phyloP scores from a whole-genome alignment of 140 eudicot genomes.

The Senecio squalidus region DNA sequence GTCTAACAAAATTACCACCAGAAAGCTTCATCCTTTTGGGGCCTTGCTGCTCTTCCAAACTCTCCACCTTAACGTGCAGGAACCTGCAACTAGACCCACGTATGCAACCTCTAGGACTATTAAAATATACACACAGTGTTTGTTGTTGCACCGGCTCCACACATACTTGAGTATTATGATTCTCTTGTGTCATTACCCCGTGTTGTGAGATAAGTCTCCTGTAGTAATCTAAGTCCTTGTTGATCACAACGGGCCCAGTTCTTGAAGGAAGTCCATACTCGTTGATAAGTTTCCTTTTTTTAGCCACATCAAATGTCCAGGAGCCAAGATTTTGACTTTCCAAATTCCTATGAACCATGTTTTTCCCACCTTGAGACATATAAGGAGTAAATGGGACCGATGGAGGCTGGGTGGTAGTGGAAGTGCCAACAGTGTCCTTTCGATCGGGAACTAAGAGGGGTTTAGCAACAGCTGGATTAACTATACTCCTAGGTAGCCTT shows the following conservation, averaged over 20 bases:
- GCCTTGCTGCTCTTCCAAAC: slow-evolving; percentile 6
- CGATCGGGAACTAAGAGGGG: background rate
- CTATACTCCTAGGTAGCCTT: background rate
- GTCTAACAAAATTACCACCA: slow-evolving; percentile 10
- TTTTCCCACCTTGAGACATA: slow-evolving; percentile 8
- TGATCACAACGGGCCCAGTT: background rate
- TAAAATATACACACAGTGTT: slow-evolving; percentile 9
- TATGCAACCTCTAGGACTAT: slow-evolving; percentile 22
- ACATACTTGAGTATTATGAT: slow-evolving; percentile 14
- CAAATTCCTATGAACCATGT: background rate
- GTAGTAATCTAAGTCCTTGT: slow-evolving; percentile 17
- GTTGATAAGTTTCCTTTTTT: slow-evolving; percentile 16
- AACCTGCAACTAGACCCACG: slow-evolving; percentile 26
- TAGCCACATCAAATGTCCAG: background rate
- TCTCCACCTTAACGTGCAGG: slow-evolving; percentile 16
- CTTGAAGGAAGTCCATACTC: slow-evolving; percentile 7
- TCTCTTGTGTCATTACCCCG: slow-evolving; percentile 15
- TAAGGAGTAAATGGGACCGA: slow-evolving; percentile 10
- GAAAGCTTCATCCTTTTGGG: slow-evolving; percentile 19
- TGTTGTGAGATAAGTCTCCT: slow-evolving; percentile 11
- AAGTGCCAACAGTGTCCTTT: background rate
- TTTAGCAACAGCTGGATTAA: background rate
- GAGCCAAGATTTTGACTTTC: slow-evolving; percentile 6
- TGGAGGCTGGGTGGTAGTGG: background rate
- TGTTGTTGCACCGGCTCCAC: background rate